Evolutionary conservation across 345 rosid species (phyloP), one percentile per base, ranked within the genome.

Genomic region (Fremontodendron californicum): DNA sequence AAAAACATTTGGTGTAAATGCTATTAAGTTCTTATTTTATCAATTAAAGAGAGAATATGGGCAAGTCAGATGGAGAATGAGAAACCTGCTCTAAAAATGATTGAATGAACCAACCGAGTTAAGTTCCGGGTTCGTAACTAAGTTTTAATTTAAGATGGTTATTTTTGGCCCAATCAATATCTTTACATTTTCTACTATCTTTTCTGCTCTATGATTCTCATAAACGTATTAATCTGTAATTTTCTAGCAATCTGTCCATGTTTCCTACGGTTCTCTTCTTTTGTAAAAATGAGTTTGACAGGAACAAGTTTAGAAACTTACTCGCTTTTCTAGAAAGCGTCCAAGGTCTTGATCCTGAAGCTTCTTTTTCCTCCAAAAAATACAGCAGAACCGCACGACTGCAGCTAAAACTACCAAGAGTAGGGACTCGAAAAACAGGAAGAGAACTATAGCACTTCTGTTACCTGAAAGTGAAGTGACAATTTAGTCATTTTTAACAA

Each of bases 321-420:
- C 98, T 80, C 98, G 83, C 74, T 90, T 90, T 55, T 88, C 89
- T 9, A 95, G 83, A 78, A 95, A 95, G 64, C 60, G 81, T 81
- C 90, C 90, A 42, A 95, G 82, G 55, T 76, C 86, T 73, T 84
- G 88, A 57, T 82, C 86, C 75, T 85, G 90, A 23, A 93, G 88
- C 89, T 95, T 92, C 84, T 85, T 89, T 78, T 95, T 93, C 86
- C 82, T 88, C 99, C 99, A 93, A 75, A 95, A 95, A 75, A 86
- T 70, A 73, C 90, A 89, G 81, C 98, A 93, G 81, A 93, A 92
- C 74, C 91, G 81, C 71, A 93, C 91, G 6, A 89, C 85, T 61
- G 76, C 87, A 18, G 88, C 91, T 46, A 93, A 83, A 72, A 83
- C 75, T 54, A 95, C 57, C 81, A 95, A 77, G 66, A 89, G 40